Conservation (phyloP, 352 stramenopile species). For the Phytopythium mirpurense region DNA sequence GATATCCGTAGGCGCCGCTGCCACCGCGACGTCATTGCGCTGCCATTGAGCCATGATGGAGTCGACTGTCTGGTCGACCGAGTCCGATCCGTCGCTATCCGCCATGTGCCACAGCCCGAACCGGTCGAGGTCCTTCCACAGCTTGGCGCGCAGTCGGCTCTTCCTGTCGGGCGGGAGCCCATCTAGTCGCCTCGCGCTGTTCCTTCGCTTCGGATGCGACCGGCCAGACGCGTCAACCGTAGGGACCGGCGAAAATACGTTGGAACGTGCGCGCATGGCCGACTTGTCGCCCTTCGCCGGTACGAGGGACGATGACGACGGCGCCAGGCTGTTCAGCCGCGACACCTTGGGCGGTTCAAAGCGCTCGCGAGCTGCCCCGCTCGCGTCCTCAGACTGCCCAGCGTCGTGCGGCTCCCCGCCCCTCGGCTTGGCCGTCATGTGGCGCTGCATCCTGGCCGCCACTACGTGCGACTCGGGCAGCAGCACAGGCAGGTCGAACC, state of each 20-base stretch:
- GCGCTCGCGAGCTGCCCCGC: background rate
- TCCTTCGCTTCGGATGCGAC: slow-evolving; percentile 18
- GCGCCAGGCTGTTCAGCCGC: slow-evolving; percentile 14
- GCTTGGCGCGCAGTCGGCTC: slow-evolving; percentile 32
- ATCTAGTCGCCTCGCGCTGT: slow-evolving; percentile 21
- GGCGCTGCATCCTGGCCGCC: slow-evolving; percentile 34
- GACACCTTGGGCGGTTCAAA: slow-evolving; percentile 44
- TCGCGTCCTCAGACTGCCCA: background rate
- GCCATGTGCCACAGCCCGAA: slow-evolving; percentile 56
- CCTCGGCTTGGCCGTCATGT: background rate
- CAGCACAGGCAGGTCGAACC: slow-evolving; percentile 64
- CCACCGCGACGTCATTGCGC: background rate
- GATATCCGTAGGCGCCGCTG: background rate
- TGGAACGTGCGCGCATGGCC: background rate
- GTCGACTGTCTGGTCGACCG: slow-evolving; percentile 42
- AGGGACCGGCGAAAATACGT: background rate
- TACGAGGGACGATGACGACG: slow-evolving; percentile 4
- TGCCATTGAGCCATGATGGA: slow-evolving; percentile 59
- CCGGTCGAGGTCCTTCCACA: slow-evolving; percentile 49
- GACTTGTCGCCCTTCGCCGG: background rate
- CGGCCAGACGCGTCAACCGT: background rate
- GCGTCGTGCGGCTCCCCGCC: background rate
- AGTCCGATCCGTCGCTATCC: slow-evolving; percentile 17
- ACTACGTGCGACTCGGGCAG: slow-evolving; percentile 36
- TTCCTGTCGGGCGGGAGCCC: slow-evolving; percentile 24